Base-by-base conservation (phyloP, 352 stramenopile species). In the Phytophthora boehmeriae region DNA sequence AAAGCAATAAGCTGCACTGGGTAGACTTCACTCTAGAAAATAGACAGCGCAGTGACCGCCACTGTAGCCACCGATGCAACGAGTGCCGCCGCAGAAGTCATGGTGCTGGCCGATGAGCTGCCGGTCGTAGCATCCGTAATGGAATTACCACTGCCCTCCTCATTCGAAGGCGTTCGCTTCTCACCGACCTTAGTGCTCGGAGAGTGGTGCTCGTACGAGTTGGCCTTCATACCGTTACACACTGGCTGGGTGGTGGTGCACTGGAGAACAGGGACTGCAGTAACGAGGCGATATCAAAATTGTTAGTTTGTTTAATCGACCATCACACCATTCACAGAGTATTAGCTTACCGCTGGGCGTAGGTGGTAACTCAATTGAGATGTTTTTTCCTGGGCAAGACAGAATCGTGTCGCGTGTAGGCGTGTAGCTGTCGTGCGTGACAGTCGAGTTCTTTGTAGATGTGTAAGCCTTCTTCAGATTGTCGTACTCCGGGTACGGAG, bases 391-490 rank as follows among this genome's bases (percentile, higher is more conserved):
- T 2, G 80, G 76, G 20, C 80, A 90, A 1, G 44, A 35, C 6
- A 90, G 49, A 23, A 79, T 74, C 0, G 49, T 28, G 16, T 55
- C 58, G 17, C 76, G 71, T 10, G 60, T 68, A 6, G 81, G 76
- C 25, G 44, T 76, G 60, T 75, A 88, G 42, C 47, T 60, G 41
- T 76, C 66, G 35, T 78, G 56, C 38, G 57, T 68, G 1, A 89
- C 35, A 8, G 66, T 83, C 19, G 78, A 87, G 17, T 69, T 65
- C 32, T 63, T 69, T 17, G 78, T 90, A 2, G 56, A 72, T 10
- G 68, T 82, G 63, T 80, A 90, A 9, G 72, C 74, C 28, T 54
- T 73, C 49, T 78, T 78, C 8, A 90, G 68, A 61, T 87, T 83
- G 9, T 83, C 67, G 49, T 79, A 71, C 46, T 90, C 78, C 4